Conservation (phyloP, 352 stramenopile species). For the Phytophthora litchii region DNA sequence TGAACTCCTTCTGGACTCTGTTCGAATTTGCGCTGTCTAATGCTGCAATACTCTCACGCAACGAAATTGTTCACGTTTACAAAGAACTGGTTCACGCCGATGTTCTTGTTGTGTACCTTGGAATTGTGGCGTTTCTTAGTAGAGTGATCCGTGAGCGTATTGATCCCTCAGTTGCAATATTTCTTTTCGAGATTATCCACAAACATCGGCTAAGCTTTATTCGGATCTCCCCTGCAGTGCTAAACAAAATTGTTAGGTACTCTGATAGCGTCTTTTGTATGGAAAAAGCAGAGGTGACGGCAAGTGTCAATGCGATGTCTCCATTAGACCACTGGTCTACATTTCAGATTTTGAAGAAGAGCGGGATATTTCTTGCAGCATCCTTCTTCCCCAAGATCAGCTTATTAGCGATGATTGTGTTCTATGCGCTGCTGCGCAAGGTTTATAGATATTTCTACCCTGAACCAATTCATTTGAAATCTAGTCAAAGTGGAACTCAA, state of each 20-base stretch:
- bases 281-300: not conserved
- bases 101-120: constrained; percentile 30
- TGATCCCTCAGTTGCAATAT: constrained; percentile 19
- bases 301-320: constrained; percentile 6
- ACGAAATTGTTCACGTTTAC: constrained; percentile 22
- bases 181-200: constrained; percentile 27
- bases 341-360: constrained; percentile 21
- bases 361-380: constrained; percentile 7
- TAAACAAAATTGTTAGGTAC: constrained; percentile 14
- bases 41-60: constrained; percentile 2
- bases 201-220: constrained; percentile 11
- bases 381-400: constrained; percentile 19
- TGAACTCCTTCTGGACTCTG: constrained; percentile 38
- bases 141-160: constrained; percentile 27
- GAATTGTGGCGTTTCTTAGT: constrained; percentile 16
- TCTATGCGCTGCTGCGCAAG: constrained; percentile 20
- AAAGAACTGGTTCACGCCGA: constrained; percentile 37
- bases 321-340: constrained; percentile 19
- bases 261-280: constrained; percentile 12
- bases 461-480: constrained; percentile 10
- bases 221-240: not conserved
- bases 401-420: constrained; percentile 6
- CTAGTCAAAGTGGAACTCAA: constrained; percentile 1
- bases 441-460: constrained; percentile 13
- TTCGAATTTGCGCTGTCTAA: constrained; percentile 34